Conservation (phyloP, 495 filamentous ascomycete genomes). For the Neurospora sp. region DNA sequence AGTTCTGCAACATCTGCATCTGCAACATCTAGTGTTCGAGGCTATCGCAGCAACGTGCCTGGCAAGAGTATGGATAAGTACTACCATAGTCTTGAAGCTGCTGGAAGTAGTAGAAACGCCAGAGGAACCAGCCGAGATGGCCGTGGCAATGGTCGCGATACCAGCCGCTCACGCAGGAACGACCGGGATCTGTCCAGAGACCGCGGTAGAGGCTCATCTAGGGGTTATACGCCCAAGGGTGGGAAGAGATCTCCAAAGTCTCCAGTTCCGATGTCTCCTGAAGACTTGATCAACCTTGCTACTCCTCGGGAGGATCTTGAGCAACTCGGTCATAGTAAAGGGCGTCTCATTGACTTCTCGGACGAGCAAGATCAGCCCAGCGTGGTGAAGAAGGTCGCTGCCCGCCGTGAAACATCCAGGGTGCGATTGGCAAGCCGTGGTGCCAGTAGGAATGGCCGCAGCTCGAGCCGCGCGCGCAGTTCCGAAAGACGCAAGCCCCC, state of each 20-base stretch:
- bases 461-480: constrained; percentile 26
- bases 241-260: constrained; percentile 84
- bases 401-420: constrained; percentile 25
- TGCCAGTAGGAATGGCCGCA: constrained; percentile 31
- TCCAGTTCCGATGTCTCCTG: constrained; percentile 84
- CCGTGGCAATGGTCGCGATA: constrained; percentile 37
- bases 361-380: constrained; percentile 26
- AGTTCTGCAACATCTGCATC: constrained; percentile 34
- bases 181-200: constrained; percentile 56
- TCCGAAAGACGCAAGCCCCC: constrained; percentile 30
- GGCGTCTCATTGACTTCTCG: constrained; percentile 10
- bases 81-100: constrained; percentile 75
- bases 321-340: constrained; percentile 1
- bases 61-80: constrained; percentile 71
- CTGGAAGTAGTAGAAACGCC: constrained; percentile 47
- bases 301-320: constrained; percentile 25
- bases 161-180: constrained; percentile 41
- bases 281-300: constrained; percentile 57
- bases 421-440: constrained; percentile 29
- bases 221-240: constrained; percentile 59
- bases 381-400: constrained; percentile 31
- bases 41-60: constrained; percentile 30
- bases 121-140: constrained; percentile 51
- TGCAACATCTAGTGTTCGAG: constrained; percentile 23
- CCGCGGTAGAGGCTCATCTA: constrained; percentile 52